Base-by-base conservation (phyloP, 164 flowering plant species). In the Stephania cephalantha region DNA sequence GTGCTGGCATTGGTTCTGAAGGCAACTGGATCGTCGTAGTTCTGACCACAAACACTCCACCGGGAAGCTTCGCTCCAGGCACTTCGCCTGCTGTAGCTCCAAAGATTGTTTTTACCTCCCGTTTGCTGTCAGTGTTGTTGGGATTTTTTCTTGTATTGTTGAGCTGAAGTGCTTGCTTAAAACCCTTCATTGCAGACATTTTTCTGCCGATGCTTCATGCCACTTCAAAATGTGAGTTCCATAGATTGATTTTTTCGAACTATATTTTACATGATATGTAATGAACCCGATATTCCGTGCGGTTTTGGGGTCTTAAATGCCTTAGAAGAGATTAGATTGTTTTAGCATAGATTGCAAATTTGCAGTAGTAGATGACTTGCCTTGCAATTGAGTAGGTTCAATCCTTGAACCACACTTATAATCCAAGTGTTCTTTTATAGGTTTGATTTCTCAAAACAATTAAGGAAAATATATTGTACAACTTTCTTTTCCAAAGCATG, bases 1-100 rank as follows among this genome's bases (percentile, higher is more conserved):
- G 91, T 55, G 82, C 61, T 65, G 93, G 94, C 11, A 78, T 91
- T 58, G 87, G 88, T 46, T 78, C 87, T 11, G 91, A 89, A 22
- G 83, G 73, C 30, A 69, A 90, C 74, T 92, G 97, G 97, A 83
- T 87, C 18, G 94, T 90, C 20, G 85, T 87, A 35, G 82, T 90
- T 61, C 81, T 90, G 63, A 86, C 83, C 74, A 88, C 94, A 12
- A 80, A 65, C 76, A 83, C 90, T 0, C 22, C 85, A 1, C 81
- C 68, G 0, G 97, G 94, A 66, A 87, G 82, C 73, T 89, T 76
- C 74, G 78, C 20, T 9, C 46, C 81, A 29, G 17, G 44, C 13
- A 71, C 68, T 52, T 80, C 84, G 10, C 86, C 85, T 46, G 73
- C 64, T 69, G 70, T 70, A 63, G 74, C 69, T 72, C 71, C 77